Base-by-base conservation (phyloP, 1,284 basidiomycete species). In the Puccinia novopanici region DNA sequence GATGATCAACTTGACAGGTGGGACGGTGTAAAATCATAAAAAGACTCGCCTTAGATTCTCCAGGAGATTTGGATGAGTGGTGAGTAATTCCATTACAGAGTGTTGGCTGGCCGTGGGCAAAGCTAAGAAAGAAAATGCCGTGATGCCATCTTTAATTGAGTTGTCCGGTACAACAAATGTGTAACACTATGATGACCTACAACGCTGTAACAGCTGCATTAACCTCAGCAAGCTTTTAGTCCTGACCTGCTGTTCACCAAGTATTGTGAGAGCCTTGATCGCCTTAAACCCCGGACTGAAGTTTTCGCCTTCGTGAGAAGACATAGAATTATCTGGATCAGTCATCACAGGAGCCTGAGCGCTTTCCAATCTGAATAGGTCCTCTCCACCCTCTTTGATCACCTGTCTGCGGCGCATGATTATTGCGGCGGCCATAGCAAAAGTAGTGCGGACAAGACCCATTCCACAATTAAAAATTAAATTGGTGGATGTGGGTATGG, bases 391-490 rank as follows among this genome's bases (percentile, higher is more conserved):
- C 27, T 89, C 88, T 22, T 89, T 87, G n/a, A 98, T 89, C 57
- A 95, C 88, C 86, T 98, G 94, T 84, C 92, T 92, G 42, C 96
- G 88, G 42, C 97, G 89, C 0, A 99, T 89, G 34, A 99, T 89
- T 82, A 93, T 91, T 0, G 96, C 95, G 1, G 95, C 93, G 19
- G 92, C 91, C 97, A 99, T 99, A 6, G 94, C 96, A 85, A 98
- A 98, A 0, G 96, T 98, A 2, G 96, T 97, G 57, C 97, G 90
- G 0, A 97, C 95, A 2, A 94, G 93, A 61, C 97, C 97, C 90
- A 97, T 95, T 57, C 97, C 96, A 85, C 97, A 98, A 80, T 94
- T 96, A 86, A 99, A 98, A 2, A 99, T 93, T 22, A 99, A 88
- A 0, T 92, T 91, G 0, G 93, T 94, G 27, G 88, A 89, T 10